Evolutionary conservation across 768 basidiomycete species (phyloP).

Genomic region (Suillus lakei): DNA sequence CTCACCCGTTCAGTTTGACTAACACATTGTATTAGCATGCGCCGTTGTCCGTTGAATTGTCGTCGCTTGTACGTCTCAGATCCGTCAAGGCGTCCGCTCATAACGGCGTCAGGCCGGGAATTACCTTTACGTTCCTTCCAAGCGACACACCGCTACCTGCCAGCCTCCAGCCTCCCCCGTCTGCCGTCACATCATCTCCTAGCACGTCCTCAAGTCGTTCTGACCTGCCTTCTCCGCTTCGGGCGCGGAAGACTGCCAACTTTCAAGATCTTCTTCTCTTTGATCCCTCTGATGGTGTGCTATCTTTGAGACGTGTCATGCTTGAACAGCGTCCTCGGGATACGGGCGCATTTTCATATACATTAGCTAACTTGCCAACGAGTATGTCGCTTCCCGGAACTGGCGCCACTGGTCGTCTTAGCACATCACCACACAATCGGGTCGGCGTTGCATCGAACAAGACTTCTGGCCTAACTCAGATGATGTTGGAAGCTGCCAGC

Average conservation of each 20-base stretch:
- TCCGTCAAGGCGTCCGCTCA: conserved; percentile 32
- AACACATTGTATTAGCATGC: conserved; percentile 39
- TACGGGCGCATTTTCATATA: conserved; percentile 23
- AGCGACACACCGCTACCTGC: conserved; percentile 41
- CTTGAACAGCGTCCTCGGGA: conserved; percentile 43
- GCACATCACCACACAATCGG: conserved; percentile 31
- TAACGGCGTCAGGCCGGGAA: conserved; percentile 40
- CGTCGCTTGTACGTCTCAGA: conserved; percentile 61
- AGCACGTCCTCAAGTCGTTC: conserved; percentile 35
- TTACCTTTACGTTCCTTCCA: conserved; percentile 61
- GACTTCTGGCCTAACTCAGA: conserved; percentile 38
- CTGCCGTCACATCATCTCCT: conserved; percentile 27
- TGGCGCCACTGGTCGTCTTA: conserved; percentile 46
- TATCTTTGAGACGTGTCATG: conserved; percentile 59
- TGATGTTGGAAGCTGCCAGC: conserved; percentile 39
- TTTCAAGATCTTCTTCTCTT: conserved; percentile 74
- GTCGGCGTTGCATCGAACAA: conserved; percentile 34
- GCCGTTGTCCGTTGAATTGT: conserved; percentile 55
- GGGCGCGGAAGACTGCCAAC: conserved; percentile 43
- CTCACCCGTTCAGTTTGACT: conserved; percentile 5
- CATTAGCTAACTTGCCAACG: conserved; percentile 44
- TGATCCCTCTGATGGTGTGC: conserved; percentile 58
- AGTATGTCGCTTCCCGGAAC: conserved; percentile 62
- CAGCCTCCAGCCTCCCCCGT: conserved; percentile 43
- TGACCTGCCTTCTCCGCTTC: conserved; percentile 32